phyloP scores from a whole-genome alignment of 805 yeast species.

The Lipomyces chichibuensis region DNA sequence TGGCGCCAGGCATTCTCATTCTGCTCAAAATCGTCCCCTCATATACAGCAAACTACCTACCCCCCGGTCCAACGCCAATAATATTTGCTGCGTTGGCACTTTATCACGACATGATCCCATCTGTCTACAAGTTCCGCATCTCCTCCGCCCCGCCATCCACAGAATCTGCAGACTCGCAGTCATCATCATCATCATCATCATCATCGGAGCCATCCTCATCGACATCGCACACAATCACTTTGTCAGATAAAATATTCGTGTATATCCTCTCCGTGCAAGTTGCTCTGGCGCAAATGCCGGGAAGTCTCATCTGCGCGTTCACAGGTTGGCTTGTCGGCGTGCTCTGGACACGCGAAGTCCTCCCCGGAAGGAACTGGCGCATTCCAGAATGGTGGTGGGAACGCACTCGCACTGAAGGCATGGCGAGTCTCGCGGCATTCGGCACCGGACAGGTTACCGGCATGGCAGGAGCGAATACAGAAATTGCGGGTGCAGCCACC shows the following conservation, averaged over 20 bases:
- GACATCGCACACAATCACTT: conserved; percentile 24
- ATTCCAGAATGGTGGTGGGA: conserved; percentile 42
- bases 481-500: neutral
- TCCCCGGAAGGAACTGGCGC: conserved; percentile 50
- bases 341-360: conserved; percentile 44
- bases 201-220: neutral
- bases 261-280: conserved; percentile 45
- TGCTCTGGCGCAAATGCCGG: conserved; percentile 42
- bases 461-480: conserved; percentile 15
- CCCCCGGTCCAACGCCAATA: conserved; percentile 46
- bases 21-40: conserved; percentile 31
- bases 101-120: conserved; percentile 48
- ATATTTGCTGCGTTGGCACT: conserved; percentile 46
- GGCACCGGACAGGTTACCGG: conserved; percentile 19
- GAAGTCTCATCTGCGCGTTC: conserved; percentile 40
- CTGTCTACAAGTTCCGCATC: conserved; percentile 47
- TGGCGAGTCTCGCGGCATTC: conserved; percentile 17
- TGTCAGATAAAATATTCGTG: conserved; percentile 47
- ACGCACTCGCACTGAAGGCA: conserved; percentile 1
- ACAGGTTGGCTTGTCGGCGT: conserved; percentile 48
- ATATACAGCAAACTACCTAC: conserved; percentile 35
- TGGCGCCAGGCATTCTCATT: conserved; percentile 36
- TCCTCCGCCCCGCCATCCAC: conserved; percentile 30
- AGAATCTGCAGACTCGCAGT: neutral
- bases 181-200: conserved; percentile 6